Conservation (phyloP, 352 stramenopile genomes). For the Globisporangium irregulare region DNA sequence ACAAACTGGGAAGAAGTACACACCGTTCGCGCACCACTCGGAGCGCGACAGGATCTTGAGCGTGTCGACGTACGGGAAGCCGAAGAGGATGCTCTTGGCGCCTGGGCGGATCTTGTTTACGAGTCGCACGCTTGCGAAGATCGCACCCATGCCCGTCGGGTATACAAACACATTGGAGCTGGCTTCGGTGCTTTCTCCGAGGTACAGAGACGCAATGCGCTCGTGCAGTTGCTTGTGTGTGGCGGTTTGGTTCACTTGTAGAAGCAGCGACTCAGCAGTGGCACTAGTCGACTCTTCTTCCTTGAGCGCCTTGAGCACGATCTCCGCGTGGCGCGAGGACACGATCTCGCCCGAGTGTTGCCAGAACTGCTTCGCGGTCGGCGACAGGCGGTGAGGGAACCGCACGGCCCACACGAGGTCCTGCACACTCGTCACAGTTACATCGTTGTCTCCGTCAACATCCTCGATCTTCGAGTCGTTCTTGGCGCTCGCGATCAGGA, state of each 20-base stretch:
- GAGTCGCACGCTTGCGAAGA: slow-evolving; percentile 81
- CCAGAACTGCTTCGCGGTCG: slow-evolving; percentile 86
- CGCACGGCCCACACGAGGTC: slow-evolving; percentile 61
- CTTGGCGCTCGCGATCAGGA: slow-evolving; percentile 50
- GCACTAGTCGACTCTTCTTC: slow-evolving; percentile 4
- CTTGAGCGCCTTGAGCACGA: slow-evolving; percentile 51
- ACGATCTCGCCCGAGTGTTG: slow-evolving; percentile 94
- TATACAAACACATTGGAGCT: slow-evolving; percentile 62
- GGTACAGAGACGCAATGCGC: slow-evolving; percentile 56
- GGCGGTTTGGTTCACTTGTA: slow-evolving; percentile 10
- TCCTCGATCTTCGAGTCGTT: slow-evolving; percentile 14
- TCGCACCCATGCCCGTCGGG: slow-evolving; percentile 86
- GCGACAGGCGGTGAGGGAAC: slow-evolving; percentile 54
- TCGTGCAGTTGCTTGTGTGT: slow-evolving; percentile 42
- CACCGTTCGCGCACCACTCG: slow-evolving; percentile 82
- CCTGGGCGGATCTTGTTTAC: slow-evolving; percentile 41
- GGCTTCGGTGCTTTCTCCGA: slow-evolving; percentile 16
- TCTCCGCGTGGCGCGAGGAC: slow-evolving; percentile 78
- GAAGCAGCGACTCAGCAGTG: slow-evolving; percentile 8
- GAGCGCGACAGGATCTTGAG: slow-evolving; percentile 88
- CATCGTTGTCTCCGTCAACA: slow-evolving; percentile 13
- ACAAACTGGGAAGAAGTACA: slow-evolving; percentile 89
- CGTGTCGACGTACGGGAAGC: slow-evolving; percentile 94
- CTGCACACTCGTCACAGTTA: slow-evolving; percentile 41
- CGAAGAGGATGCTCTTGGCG: slow-evolving; percentile 84